These are phyloP conservation scores for Fusarium longipes DNA, from an alignment of 2,329 filamentous ascomycete genomes.

Conservation along the genomic window DNA sequence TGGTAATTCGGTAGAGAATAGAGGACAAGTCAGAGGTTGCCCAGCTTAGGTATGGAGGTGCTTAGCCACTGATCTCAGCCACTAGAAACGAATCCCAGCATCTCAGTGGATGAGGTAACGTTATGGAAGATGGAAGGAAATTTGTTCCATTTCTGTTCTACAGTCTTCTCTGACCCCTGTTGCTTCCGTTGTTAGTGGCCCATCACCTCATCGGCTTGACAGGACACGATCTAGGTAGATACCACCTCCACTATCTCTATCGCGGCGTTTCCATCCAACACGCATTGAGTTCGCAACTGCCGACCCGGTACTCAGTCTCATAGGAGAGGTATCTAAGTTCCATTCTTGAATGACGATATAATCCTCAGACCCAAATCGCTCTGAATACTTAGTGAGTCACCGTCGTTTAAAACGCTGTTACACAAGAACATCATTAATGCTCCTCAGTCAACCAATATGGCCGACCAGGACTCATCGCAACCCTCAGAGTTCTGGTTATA, in stretches of 20 bases:
- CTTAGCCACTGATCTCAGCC: constrained; percentile 30
- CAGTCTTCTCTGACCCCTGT: constrained; percentile 26
- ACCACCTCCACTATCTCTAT: constrained; percentile 14
- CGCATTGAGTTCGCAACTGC: constrained; percentile 4
- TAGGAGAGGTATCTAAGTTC: neutral
- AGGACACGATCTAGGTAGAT: constrained; percentile 12
- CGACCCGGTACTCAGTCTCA: neutral
- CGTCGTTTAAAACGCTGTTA: neutral
- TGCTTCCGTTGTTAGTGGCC: constrained; percentile 22
- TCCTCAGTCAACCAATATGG: constrained; percentile 50
- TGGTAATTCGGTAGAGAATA: neutral
- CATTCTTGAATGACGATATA: neutral
- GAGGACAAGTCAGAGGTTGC: neutral
- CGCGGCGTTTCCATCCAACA: neutral
- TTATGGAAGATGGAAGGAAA: constrained; percentile 10
- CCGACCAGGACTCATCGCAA: constrained; percentile 48
- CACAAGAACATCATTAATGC: constrained; percentile 29
- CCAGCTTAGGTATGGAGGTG: too few species aligned
- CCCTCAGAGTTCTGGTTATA: constrained; percentile 89
- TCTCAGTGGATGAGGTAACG: constrained; percentile 21
- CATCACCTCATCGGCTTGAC: constrained; percentile 20
- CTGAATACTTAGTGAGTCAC: neutral
- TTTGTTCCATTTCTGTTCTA: constrained; percentile 36
- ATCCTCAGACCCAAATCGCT: neutral
- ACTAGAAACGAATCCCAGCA: constrained; percentile 14